A percentile compares a stretch with the other conserved stretches of the same genome.
These are phyloP conservation scores for Rosa chinensis DNA, from an alignment of 306 rosid species.

Conservation along the genomic window DNA sequence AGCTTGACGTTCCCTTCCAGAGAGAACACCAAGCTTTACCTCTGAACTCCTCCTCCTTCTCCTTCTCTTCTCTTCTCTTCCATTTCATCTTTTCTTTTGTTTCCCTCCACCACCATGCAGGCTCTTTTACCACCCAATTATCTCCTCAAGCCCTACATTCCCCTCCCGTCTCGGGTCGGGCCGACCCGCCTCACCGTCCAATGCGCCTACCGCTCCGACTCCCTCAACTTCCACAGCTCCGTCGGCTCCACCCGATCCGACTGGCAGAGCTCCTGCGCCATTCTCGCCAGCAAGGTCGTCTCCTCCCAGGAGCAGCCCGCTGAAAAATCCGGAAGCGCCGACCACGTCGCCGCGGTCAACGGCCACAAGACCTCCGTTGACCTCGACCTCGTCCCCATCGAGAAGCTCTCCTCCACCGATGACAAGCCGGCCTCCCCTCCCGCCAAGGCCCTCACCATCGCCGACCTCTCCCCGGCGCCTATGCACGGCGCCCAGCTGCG, in stretches of 20 bases:
- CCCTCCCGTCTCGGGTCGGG: background rate
- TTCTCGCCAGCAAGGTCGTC: constrained; percentile 71
- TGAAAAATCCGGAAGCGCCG: constrained; percentile 22
- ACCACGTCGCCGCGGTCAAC: constrained; percentile 52
- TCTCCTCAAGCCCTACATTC: constrained; percentile 25
- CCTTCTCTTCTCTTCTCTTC: no score
- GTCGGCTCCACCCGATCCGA: constrained; percentile 59
- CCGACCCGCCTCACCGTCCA: constrained; percentile 38
- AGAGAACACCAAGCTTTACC: constrained; percentile 65
- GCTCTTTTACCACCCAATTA: constrained; percentile 49
- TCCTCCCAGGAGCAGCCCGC: constrained; percentile 46
- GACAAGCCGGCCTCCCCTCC: constrained; percentile 31
- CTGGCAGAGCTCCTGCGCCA: constrained; percentile 94
- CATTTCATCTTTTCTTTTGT: background rate
- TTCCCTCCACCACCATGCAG: constrained; percentile 43
- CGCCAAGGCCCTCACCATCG: constrained; percentile 63
- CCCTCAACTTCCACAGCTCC: constrained; percentile 43
- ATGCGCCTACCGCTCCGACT: constrained; percentile 52
- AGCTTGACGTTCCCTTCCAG: constrained; percentile 72
- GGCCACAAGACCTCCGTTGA: constrained; percentile 64
- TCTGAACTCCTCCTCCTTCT: background rate
- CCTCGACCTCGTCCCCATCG: constrained; percentile 67
- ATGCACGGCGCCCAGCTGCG: constrained; percentile 92
- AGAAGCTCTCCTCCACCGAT: constrained; percentile 19
- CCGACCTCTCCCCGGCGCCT: constrained; percentile 92